A percentile compares a stretch with the other conserved stretches of the same genome.
Evolutionary conservation across 768 basidiomycete species (phyloP).

Genomic region (Hygrocybe coccinea): DNA sequence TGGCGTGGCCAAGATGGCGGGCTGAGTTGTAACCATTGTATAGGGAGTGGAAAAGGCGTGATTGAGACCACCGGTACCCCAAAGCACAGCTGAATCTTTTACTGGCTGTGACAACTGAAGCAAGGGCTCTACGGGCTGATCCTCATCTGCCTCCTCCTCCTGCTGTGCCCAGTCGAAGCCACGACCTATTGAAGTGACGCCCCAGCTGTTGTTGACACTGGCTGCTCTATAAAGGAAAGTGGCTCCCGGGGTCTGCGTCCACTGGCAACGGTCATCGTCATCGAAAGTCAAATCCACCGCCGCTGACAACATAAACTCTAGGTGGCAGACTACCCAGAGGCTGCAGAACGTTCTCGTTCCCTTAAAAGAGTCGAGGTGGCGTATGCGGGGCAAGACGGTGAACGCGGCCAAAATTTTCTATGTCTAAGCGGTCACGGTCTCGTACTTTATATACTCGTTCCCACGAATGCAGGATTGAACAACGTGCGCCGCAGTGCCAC

Average conservation of each 20-base stretch:
- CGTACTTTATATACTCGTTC: too few relatives aligned
- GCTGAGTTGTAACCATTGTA: conserved; percentile 18
- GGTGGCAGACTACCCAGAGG: conserved; percentile 1
- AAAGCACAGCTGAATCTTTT: background rate
- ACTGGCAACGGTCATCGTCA: conserved; percentile 72
- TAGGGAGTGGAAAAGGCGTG: conserved; percentile 6
- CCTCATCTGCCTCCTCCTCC: conserved; percentile 23
- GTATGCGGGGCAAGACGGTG: background rate
- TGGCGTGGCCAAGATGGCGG: conserved; percentile 28
- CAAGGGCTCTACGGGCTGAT: conserved; percentile 10
- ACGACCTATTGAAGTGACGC: conserved; percentile 77
- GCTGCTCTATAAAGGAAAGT: conserved; percentile 54
- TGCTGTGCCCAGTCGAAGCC: conserved; percentile 70
- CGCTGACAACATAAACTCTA: conserved; percentile 53
- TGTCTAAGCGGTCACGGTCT: too few relatives aligned
- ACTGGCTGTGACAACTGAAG: background rate
- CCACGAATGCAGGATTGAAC: too few relatives aligned
- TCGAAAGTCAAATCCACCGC: conserved; percentile 53
- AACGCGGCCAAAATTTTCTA: too few relatives aligned
- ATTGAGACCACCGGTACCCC: background rate
- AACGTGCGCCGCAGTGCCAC: too few relatives aligned
- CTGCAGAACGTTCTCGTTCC: too few relatives aligned
- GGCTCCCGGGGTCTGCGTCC: conserved; percentile 48
- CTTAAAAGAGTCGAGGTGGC: background rate
- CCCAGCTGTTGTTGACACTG: conserved; percentile 75